Base-by-base conservation (phyloP, 257 asterid genomes). In the Osmanthus fragrans region DNA sequence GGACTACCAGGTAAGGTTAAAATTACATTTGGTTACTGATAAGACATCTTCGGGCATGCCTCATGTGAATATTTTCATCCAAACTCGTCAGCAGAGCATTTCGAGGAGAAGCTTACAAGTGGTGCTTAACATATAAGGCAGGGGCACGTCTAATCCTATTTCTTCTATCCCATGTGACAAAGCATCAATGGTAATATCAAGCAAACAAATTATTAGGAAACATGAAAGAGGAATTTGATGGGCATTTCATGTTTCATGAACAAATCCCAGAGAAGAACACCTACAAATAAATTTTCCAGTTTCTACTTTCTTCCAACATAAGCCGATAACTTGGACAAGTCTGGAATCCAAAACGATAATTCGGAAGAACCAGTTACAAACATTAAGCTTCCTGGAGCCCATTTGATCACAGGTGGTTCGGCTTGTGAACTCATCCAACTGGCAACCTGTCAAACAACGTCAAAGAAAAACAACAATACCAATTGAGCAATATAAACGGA, bases 321-420 rank as follows among this genome's bases (percentile, higher is more conserved):
- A 77, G 97, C 91, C n/a, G 97, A 93, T 79, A 93, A 84, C 79
- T 92, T 96, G 21, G 99, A 96, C 7, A 95, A 88, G 89, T 95
- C 98, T 4, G 99, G 97, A 73, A 93, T 84, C 97, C 98, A 93
- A 87, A 96, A 96, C 37, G 99, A 93, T 74, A 93, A 78, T 86
- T 96, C 99, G 21, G 97, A 89, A 77, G 99, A 93, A 74, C 98
- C 98, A 33, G 99, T 96, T 34, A 85, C 98, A 80, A 93, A 93
- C 99, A 93, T 96, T 76, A 96, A 87, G 86, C 88, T 90, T 84
- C 96, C 97, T 13, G 96, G 97, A 64, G 97, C 94, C 99, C 99
- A 96, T 85, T 92, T 92, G 45, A 93, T 87, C 72, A 89, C 94
- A 30, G 99, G 97, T 2, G 98, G 96, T 78, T 93, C 96, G 15